Percentiles rank a stretch among this genome's conserved stretches.
Conservation (phyloP, 345 rosid genomes). For the Heritiera littoralis region DNA sequence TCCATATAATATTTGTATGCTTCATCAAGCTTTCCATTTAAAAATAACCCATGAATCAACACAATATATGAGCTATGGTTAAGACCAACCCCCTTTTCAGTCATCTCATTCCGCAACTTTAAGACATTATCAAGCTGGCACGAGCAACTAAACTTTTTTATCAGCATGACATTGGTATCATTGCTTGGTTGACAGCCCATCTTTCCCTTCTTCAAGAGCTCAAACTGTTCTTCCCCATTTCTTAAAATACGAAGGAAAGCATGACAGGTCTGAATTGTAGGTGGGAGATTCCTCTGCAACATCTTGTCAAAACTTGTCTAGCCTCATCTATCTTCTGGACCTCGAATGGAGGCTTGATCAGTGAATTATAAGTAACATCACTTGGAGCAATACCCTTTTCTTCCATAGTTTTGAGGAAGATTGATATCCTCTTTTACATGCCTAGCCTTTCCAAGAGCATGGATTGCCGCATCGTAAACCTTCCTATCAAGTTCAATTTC, state of each 20-base stretch:
- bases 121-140: constrained; percentile 64
- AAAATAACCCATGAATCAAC: constrained; percentile 83
- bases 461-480: constrained; percentile 76
- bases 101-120: constrained; percentile 80
- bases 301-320: constrained; percentile 59
- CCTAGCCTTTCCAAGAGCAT: constrained; percentile 75
- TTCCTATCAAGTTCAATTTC: constrained; percentile 75
- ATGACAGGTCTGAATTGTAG: constrained; percentile 70
- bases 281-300: constrained; percentile 53
- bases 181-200: constrained; percentile 64
- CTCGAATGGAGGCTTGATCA: constrained; percentile 65
- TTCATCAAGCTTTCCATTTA: constrained; percentile 76
- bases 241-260: constrained; percentile 66
- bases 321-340: constrained; percentile 53
- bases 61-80: constrained; percentile 78
- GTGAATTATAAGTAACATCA: constrained; percentile 75
- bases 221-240: constrained; percentile 69
- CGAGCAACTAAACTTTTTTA: constrained; percentile 87
- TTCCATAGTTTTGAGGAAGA: constrained; percentile 67
- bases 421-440: constrained; percentile 63
- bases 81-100: constrained; percentile 59
- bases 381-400: constrained; percentile 66
- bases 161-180: constrained; percentile 81
- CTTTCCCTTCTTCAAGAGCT: constrained; percentile 68
- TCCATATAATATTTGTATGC: constrained; percentile 69